Percentiles rank a stretch among this genome's conserved stretches.
These are phyloP conservation scores for Rhodotorula babjevae DNA, from an alignment of 768 basidiomycete species.

Conservation along the genomic window DNA sequence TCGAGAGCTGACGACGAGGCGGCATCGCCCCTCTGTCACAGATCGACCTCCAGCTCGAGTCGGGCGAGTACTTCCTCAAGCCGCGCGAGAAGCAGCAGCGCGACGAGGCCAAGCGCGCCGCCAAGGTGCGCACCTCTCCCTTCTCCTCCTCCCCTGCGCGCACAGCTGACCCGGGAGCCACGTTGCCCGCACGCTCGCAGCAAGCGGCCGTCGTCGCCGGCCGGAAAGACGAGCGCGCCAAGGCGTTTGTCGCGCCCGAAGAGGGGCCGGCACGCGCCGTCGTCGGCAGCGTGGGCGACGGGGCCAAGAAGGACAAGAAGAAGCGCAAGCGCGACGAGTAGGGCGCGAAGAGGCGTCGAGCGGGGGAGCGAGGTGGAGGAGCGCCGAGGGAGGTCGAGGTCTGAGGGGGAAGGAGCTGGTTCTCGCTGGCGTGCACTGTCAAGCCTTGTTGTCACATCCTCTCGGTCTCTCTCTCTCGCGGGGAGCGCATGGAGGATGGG, in stretches of 20 bases:
- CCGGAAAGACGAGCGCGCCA: conserved; percentile 72
- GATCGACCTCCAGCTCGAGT: conserved; percentile 90
- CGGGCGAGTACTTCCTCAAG: conserved; percentile 98
- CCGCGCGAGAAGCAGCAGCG: conserved; percentile 73
- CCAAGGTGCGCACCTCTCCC: conserved; percentile 54
- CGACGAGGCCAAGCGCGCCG: conserved; percentile 65
- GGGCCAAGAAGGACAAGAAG: conserved; percentile 52
- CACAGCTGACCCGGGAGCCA: too few species aligned
- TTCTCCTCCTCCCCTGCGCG: background rate
- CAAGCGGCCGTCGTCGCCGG: conserved; percentile 71
- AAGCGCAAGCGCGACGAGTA: conserved; percentile 53
- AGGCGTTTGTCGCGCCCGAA: conserved; percentile 80
- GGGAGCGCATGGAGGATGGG: too few species aligned
- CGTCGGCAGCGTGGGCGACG: conserved; percentile 63
- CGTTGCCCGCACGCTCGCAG: conserved; percentile 51
- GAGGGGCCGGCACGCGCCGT: conserved; percentile 62
- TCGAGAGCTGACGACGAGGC: too few species aligned
- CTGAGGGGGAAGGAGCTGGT: too few species aligned
- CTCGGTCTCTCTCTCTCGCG: too few species aligned
- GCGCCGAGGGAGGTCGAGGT: background rate
- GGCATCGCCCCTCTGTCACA: conserved; percentile 46
- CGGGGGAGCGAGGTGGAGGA: background rate
- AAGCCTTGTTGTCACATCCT: background rate
- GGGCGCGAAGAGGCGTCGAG: too few species aligned
- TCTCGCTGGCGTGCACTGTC: background rate